Evolutionary conservation across 306 rosid genomes (phyloP).

Genomic region (Abrus pulchellus): DNA sequence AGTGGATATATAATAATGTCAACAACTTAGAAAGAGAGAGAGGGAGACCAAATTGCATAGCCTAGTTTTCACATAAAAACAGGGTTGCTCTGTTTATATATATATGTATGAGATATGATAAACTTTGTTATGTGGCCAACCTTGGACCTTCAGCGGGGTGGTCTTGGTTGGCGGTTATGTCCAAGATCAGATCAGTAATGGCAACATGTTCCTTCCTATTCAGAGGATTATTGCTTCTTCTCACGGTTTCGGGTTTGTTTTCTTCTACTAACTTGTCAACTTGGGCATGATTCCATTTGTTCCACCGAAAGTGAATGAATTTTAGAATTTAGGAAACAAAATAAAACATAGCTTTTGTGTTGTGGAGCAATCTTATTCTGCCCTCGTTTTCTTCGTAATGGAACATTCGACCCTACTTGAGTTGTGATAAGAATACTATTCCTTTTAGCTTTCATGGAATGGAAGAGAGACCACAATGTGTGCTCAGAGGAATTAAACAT

Average conservation of each 20-base stretch:
- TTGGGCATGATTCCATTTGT: slow-evolving; percentile 40
- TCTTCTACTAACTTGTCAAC: slow-evolving; percentile 4
- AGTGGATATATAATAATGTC: slow-evolving; percentile 35
- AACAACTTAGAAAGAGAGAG: neutral
- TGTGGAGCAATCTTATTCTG: slow-evolving; percentile 4
- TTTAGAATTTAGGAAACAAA: neutral
- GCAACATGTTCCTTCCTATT: slow-evolving; percentile 53
- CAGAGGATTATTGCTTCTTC: slow-evolving; percentile 56
- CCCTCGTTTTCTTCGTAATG: slow-evolving; percentile 2
- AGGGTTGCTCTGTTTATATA: slow-evolving; percentile 32
- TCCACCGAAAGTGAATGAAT: slow-evolving; percentile 34
- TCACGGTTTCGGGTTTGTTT: slow-evolving; percentile 64
- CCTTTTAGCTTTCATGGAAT: slow-evolving; percentile 35
- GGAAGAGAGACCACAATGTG: slow-evolving; percentile 15
- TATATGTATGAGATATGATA: slow-evolving; percentile 24
- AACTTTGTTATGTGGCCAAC: slow-evolving; percentile 35
- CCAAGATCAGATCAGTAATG: slow-evolving; percentile 57
- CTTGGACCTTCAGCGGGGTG: slow-evolving; percentile 1
- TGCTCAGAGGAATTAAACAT: slow-evolving; percentile 34
- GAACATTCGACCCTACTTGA: slow-evolving; percentile 38
- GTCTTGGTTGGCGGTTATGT: slow-evolving; percentile 31
- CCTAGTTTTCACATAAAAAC: slow-evolving; percentile 41
- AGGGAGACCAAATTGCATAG: neutral
- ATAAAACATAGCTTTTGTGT: neutral
- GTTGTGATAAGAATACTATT: slow-evolving; percentile 39